Base-by-base conservation (phyloP, 352 stramenopile genomes). In the Thalassiosira livingstoniorum region DNA sequence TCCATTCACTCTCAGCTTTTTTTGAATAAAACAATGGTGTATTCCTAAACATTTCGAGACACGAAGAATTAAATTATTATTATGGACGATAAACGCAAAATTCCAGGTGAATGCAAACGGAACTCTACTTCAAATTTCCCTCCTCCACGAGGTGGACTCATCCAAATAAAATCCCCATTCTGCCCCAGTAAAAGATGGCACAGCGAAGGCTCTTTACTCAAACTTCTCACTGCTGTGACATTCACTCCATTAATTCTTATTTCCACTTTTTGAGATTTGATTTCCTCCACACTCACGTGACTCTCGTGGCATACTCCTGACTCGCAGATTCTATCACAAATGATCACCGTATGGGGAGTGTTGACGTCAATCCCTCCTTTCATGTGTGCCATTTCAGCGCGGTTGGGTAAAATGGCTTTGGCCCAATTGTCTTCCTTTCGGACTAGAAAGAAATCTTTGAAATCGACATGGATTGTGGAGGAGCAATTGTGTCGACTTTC, bases 31-130 rank as follows among this genome's bases (percentile, higher is more conserved):
- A n/a, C n/a, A n/a, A n/a, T n/a, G n/a, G n/a, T n/a, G n/a, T n/a
- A n/a, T n/a, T n/a, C n/a, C n/a, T n/a, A n/a, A n/a, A n/a, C n/a
- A n/a, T n/a, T n/a, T n/a, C n/a, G n/a, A n/a, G n/a, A n/a, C n/a
- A n/a, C n/a, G n/a, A n/a, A n/a, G n/a, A n/a, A n/a, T 70, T 51
- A 75, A 63, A 75, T 63, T 21, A 75, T 55, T 51, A 75, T 65
- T 5, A 75, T 65, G 0, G 66, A 65, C 37, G 66, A 65, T 2
- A 75, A 11, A 5, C 34, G 43, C 29, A 75, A 57, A 43, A 51
- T 43, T 35, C 29, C 7, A 1, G 31, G 10, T 13, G 4, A 23
- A 57, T 75, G 39, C 2, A 37, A 13, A 13, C 42, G 32, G 31
- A 75, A 23, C 23, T 55, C 55, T 21, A 75, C 18, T 37, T 75